These are phyloP conservation scores for Hydnomerulius pinastri DNA, from an alignment of 768 basidiomycete genomes.

Conservation along the genomic window DNA sequence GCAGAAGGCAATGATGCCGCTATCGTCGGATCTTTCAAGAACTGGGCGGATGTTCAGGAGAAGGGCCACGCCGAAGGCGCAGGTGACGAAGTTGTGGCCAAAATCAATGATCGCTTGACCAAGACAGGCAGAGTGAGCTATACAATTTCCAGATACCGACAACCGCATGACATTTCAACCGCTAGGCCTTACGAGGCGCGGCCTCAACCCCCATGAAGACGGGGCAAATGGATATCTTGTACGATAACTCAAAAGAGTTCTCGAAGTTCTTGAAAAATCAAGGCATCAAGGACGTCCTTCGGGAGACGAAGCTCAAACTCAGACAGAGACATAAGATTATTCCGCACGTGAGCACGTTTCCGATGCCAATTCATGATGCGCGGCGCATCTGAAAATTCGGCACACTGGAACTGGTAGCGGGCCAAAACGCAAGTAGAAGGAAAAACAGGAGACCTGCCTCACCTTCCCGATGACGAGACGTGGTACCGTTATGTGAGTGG, in stretches of 20 bases:
- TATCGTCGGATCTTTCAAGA: constrained; percentile 44
- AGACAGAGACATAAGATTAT: constrained; percentile 36
- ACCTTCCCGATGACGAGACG: constrained; percentile 34
- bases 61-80: constrained; percentile 14
- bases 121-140: constrained; percentile 21
- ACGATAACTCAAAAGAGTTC: constrained; percentile 45
- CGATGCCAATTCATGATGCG: no score
- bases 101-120: constrained; percentile 14
- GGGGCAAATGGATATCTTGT: constrained; percentile 21
- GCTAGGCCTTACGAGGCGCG: constrained; percentile 17
- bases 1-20: constrained; percentile 27
- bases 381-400: no score
- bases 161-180: constrained; percentile 1
- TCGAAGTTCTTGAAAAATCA: constrained; percentile 29
- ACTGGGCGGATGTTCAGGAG: constrained; percentile 34
- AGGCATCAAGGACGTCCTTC: constrained; percentile 19
- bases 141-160: not conserved
- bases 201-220: constrained; percentile 3
- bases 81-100: constrained; percentile 8
- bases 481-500: constrained; percentile 36
- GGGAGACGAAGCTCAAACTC: constrained; percentile 22
- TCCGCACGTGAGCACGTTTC: constrained; percentile 41
- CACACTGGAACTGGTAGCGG: no score
- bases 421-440: constrained; percentile 30
- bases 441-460: constrained; percentile 34